Evolutionary conservation across 208 protist genomes (phyloP).

Genomic region (Borovskyia barvae): DNA sequence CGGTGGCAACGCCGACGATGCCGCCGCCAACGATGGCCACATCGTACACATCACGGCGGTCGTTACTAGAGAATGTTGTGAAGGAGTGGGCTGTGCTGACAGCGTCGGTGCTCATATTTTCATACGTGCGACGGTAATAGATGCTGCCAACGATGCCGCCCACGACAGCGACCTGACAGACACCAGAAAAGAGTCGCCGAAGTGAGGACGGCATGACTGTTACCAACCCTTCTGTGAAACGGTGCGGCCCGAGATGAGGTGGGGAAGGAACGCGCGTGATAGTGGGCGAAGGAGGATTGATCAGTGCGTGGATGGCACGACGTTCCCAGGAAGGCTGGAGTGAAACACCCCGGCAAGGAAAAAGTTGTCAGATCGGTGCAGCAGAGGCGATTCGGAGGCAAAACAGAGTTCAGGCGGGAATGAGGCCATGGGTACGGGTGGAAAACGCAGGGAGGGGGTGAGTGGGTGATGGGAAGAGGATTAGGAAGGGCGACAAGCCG

Average conservation of each 20-base stretch:
- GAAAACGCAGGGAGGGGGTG: no score
- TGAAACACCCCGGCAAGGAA: no score
- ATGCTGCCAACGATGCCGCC: constrained; percentile 31
- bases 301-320: no score
- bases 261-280: not conserved
- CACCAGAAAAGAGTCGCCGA: constrained; percentile 20
- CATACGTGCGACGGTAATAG: constrained; percentile 55
- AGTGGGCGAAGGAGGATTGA: no score
- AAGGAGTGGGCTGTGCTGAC: constrained; percentile 31
- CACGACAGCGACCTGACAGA: constrained; percentile 39
- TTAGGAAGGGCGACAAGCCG: no score
- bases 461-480: no score
- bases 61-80: constrained; percentile 40
- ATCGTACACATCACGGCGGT: constrained; percentile 73
- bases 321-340: no score
- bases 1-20: constrained; percentile 84
- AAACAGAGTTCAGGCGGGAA: no score
- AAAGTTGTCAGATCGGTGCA: no score
- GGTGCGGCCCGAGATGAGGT: not conserved
- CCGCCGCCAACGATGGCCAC: constrained; percentile 86
- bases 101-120: constrained; percentile 28
- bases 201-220: constrained; percentile 2
- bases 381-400: no score
- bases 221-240: no score
- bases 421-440: no score